These are phyloP conservation scores for Ogataea angusta DNA, from an alignment of 805 yeast species.

Conservation along the genomic window DNA sequence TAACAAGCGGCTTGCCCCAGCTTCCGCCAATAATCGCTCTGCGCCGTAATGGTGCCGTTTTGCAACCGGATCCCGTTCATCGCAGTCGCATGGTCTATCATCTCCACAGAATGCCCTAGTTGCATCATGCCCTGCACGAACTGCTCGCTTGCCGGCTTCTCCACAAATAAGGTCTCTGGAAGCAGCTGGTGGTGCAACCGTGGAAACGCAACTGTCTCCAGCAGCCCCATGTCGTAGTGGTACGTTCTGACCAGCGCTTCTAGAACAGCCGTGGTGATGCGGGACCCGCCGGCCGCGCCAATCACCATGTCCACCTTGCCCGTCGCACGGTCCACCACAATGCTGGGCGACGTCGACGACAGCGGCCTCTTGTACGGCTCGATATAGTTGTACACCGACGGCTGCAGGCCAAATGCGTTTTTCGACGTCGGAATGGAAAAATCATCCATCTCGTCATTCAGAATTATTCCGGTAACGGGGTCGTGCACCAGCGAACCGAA, in stretches of 20 bases:
- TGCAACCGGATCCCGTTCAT: constrained; percentile 50
- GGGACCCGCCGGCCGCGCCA: constrained; percentile 94
- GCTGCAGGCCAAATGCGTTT: constrained; percentile 78
- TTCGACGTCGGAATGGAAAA: constrained; percentile 67
- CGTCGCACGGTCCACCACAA: constrained; percentile 43
- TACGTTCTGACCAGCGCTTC: constrained; percentile 72
- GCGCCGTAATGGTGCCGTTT: constrained; percentile 59
- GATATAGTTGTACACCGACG: constrained; percentile 77
- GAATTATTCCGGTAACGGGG: constrained; percentile 71
- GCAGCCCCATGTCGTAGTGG: constrained; percentile 52
- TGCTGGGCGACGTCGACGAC: constrained; percentile 77
- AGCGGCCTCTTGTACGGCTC: constrained; percentile 78
- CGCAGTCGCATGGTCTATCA: constrained; percentile 47
- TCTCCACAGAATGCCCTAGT: constrained; percentile 49
- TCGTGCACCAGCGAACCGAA: constrained; percentile 87
- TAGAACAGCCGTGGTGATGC: constrained; percentile 78
- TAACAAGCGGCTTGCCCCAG: constrained; percentile 71
- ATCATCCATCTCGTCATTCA: constrained; percentile 95
- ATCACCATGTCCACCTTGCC: constrained; percentile 61
- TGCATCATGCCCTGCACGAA: constrained; percentile 34
- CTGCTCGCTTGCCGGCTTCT: constrained; percentile 44
- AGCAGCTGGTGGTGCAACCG: constrained; percentile 86
- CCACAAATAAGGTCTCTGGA: constrained; percentile 67
- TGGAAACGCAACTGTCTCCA: constrained; percentile 75
- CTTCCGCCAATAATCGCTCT: constrained; percentile 89